Base-by-base conservation (phyloP, 495 filamentous ascomycete species). In the Penicillium simplicissimum region DNA sequence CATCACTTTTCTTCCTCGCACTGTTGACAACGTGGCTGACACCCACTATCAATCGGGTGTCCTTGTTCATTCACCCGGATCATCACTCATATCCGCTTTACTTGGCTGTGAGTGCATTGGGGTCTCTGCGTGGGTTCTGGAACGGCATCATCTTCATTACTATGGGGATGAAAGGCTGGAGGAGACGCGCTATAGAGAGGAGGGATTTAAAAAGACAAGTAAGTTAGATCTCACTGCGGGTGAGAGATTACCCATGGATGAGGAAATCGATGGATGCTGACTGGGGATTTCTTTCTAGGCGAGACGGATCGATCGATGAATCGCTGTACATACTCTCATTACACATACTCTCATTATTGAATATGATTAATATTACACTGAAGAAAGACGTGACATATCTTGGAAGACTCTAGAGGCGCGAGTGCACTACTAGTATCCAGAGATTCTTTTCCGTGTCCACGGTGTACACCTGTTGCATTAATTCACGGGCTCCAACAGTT, bases 101-200 rank as follows among this genome's bases (percentile, higher is more conserved):
- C 17, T 33, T 81, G 0, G 63, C 69, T 19, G 79, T 81, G 11
- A 79, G 71, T 40, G 66, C 67, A 7, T 69, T 76, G 37, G 76
- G 78, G 8, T 78, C 77, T 0, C 60, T 82, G 43, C 67, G 79
- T 1, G 79, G 80, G 9, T 80, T 82, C 48, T 82, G 78, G 78
- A 82, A 82, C 58, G 77, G 76, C 0, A 59, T 81, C 4, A 76
- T 82, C 1, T 82, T 79, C 57, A 62, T 79, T 10, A 71, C 70
- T 0, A 71, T 80, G 17, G 78, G 76, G 0, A 69, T 76, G 64
- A 73, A 76, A 38, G 72, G 71, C 7, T 69, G 72, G 70, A 76
- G 69, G 58, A 67, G 73, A 55, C 45, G 55, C 8, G 57, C 61
- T 2, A 43, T 14, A 48, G 51, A 63, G 31, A 53, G 28, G 10